Percentiles rank a stretch among this genome's conserved stretches.
phyloP scores from a whole-genome alignment of 305 asterid species.

The Fraxinus latifolia region DNA sequence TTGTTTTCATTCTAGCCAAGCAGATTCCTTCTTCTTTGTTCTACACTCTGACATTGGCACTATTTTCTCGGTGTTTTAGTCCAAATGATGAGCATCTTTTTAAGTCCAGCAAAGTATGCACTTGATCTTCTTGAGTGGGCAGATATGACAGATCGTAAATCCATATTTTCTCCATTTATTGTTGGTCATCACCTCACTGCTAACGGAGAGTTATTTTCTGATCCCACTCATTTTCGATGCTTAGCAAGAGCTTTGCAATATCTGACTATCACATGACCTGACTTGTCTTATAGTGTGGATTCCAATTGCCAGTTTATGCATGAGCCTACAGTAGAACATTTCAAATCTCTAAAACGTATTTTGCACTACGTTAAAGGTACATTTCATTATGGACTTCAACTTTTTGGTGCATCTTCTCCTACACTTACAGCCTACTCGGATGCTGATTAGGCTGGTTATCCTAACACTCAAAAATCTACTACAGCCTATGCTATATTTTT shows the following conservation, averaged over 20 bases:
- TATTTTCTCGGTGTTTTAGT: background rate
- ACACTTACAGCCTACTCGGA: background rate
- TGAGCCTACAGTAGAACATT: background rate
- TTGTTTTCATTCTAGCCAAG: background rate
- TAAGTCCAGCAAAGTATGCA: background rate
- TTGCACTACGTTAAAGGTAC: background rate
- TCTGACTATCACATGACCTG: background rate
- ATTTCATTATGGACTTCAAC: background rate
- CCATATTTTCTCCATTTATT: background rate
- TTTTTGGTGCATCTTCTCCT: background rate
- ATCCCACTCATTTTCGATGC: background rate
- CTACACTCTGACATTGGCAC: background rate
- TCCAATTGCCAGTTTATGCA: background rate
- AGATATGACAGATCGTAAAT: background rate
- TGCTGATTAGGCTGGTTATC: background rate
- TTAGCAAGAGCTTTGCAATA: background rate
- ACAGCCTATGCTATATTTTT: background rate
- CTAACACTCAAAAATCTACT: background rate
- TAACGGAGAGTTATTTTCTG: background rate
- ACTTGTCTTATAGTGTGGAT: background rate
- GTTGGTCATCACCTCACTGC: background rate
- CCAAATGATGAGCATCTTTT: background rate
- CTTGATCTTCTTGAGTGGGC: background rate
- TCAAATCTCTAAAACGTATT: background rate
- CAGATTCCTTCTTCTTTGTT: background rate